Percentiles rank a stretch among this genome's conserved stretches.
Evolutionary conservation across 2,329 filamentous ascomycete species (phyloP).

Genomic region (Phoma herbarum): DNA sequence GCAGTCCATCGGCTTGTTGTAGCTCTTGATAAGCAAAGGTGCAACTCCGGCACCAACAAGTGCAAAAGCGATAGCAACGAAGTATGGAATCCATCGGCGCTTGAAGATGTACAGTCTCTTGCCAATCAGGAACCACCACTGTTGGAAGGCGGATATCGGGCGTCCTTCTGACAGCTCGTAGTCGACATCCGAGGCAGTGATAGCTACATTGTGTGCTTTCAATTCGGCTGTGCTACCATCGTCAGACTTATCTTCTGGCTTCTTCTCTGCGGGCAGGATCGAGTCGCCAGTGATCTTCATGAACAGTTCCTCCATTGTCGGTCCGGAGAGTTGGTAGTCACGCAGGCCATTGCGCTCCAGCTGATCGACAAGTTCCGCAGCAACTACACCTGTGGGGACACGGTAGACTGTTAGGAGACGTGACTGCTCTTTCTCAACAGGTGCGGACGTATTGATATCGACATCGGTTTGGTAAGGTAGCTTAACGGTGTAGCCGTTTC

Average conservation of each 20-base stretch:
- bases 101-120: constrained; percentile 80
- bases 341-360: constrained; percentile 71
- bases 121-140: constrained; percentile 75
- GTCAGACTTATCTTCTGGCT: constrained; percentile 41
- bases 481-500: constrained; percentile 71
- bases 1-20: constrained; percentile 57
- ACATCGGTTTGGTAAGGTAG: constrained; percentile 26
- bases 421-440: constrained; percentile 51
- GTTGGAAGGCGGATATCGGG: constrained; percentile 71
- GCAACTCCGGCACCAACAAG: constrained; percentile 80
- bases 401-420: constrained; percentile 80
- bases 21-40: constrained; percentile 72
- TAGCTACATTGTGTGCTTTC: constrained; percentile 12
- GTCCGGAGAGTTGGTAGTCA: constrained; percentile 84
- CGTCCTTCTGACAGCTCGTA: constrained; percentile 68
- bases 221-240: constrained; percentile 28
- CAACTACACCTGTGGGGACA: constrained; percentile 71
- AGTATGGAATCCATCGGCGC: constrained; percentile 77
- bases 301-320: constrained; percentile 91
- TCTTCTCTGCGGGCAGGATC: constrained; percentile 32
- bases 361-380: constrained; percentile 72
- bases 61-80: constrained; percentile 77
- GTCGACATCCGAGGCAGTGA: constrained; percentile 10
- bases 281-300: constrained; percentile 79
- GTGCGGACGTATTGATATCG: constrained; percentile 23